Base-by-base conservation (phyloP, 2,329 filamentous ascomycete genomes). In the Davidsoniella eucalypti region DNA sequence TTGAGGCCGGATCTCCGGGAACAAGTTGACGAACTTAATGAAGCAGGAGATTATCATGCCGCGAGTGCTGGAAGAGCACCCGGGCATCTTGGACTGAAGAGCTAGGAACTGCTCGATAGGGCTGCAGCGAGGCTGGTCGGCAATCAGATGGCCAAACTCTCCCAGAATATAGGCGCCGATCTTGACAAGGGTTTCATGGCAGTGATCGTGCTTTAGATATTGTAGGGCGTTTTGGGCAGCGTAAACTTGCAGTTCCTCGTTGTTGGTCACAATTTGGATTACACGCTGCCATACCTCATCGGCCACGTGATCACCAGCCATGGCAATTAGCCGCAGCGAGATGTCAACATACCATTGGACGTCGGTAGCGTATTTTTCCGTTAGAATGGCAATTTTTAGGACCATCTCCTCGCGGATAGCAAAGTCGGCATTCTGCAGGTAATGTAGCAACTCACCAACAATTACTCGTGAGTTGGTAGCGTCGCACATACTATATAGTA, bases 261-360 rank as follows among this genome's bases (percentile, higher is more conserved):
- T 98, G 70, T 98, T 98, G 50, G 92, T 96, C 53, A 96, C 88
- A 58, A 98, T 96, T 64, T 98, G 92, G 55, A 94, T 95, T 51
- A 98, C 90, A 58, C 92, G 81, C 64, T 98, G 92, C 92, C 92
- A 98, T 16, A 98, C 92, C 66, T 98, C 92, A 56, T 98, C 93
- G 64, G 90, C 96, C 57, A 98, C 90, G 63, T 98, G 92, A 60
- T 98, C 92, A 57, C 92, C 92, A 2, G 93, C 92, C 78, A 96
- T 88, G 52, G 90, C 87, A 53, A 98, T 88, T 48, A 98, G 75
- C 51, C 90, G 80, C 57, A 98, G 72, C 9, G 92, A 94, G 57
- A 96, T 95, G 62, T 98, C 90, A 55, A 98, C 93, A 64, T 98
- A 98, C 92, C 92, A 98, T 68, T 96, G 90, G 17, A 94, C 86